phyloP scores from a whole-genome alignment of 2,329 filamentous ascomycete species.

The Alternaria sp. region DNA sequence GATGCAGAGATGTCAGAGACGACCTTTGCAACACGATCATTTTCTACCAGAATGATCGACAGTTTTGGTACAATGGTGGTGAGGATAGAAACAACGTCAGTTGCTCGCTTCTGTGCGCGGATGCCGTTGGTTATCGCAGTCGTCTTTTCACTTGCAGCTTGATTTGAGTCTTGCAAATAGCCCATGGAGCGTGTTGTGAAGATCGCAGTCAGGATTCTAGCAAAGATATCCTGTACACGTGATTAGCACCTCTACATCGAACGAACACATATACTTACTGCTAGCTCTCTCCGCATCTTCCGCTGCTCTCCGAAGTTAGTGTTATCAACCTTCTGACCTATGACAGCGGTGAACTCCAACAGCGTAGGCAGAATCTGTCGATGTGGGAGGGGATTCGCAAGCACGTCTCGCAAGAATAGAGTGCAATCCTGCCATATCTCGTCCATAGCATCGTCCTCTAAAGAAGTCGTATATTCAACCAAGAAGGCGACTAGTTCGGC shows the following conservation, averaged over 20 bases:
- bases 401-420: conserved; percentile 85
- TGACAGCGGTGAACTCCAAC: conserved; percentile 85
- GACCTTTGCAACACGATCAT: conserved; percentile 81
- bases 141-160: conserved; percentile 38
- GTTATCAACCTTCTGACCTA: conserved; percentile 96
- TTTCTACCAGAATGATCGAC: conserved; percentile 82
- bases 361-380: conserved; percentile 86
- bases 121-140: conserved; percentile 41
- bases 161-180: conserved; percentile 67
- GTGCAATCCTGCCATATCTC: conserved; percentile 98
- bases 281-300: conserved; percentile 88
- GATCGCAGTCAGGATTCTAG: conserved; percentile 87
- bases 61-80: conserved; percentile 81
- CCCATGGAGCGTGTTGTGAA: conserved; percentile 88
- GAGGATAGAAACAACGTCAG: conserved; percentile 80
- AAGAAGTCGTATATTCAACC: conserved; percentile 85
- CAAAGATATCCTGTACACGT: conserved; percentile 76
- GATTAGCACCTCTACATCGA: conserved; percentile 3
- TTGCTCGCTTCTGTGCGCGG: conserved; percentile 52
- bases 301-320: conserved; percentile 96
- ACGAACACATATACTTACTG: conserved; percentile 64
- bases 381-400: conserved; percentile 94
- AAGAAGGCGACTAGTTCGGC: conserved; percentile 87
- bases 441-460: conserved; percentile 97
- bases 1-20: conserved; percentile 83